phyloP scores from a whole-genome alignment of 139 green algal species.

The Coelastrella sp. region DNA sequence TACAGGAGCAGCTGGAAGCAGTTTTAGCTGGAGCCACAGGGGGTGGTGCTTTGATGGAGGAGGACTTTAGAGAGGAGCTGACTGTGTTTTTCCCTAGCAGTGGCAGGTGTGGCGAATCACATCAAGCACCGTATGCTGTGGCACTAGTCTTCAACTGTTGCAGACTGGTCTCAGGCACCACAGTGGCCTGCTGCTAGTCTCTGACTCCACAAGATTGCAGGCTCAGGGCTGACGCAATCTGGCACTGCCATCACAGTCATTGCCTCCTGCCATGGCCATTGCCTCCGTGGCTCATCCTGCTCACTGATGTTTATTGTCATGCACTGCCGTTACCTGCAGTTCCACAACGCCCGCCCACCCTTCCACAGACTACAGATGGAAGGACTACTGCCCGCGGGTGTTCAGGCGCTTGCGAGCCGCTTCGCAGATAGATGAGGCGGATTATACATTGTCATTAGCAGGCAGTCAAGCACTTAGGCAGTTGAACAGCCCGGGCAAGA shows the following conservation, averaged over 20 bases:
- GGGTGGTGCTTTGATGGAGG: conserved; percentile 19
- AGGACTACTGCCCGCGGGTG: conserved; percentile 89
- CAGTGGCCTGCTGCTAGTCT: no score
- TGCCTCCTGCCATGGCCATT: not conserved
- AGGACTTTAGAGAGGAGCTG: conserved; percentile 56
- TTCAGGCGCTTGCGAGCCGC: conserved; percentile 86
- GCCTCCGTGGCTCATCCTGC: no score
- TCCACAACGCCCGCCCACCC: conserved; percentile 78
- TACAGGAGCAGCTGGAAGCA: conserved; percentile 14
- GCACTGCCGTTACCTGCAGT: conserved; percentile 35
- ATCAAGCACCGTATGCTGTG: no score
- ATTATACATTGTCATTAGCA: conserved; percentile 88
- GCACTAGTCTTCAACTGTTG: no score
- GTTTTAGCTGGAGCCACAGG: not conserved
- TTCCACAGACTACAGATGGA: conserved; percentile 93
- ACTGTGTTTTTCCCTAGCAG: conserved; percentile 62
- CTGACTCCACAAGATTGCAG: no score
- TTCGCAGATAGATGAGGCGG: conserved; percentile 85
- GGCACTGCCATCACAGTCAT: not conserved
- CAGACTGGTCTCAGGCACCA: no score
- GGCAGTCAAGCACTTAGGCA: conserved; percentile 87
- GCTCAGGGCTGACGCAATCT: no score
- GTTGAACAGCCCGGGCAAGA: conserved; percentile 92
- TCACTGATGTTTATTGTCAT: no score
- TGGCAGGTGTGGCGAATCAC: conserved; percentile 47